Evolutionary conservation across 225 moss, liverwort and hornwort genomes (phyloP).

Genomic region (Takakia lepidozioides): DNA sequence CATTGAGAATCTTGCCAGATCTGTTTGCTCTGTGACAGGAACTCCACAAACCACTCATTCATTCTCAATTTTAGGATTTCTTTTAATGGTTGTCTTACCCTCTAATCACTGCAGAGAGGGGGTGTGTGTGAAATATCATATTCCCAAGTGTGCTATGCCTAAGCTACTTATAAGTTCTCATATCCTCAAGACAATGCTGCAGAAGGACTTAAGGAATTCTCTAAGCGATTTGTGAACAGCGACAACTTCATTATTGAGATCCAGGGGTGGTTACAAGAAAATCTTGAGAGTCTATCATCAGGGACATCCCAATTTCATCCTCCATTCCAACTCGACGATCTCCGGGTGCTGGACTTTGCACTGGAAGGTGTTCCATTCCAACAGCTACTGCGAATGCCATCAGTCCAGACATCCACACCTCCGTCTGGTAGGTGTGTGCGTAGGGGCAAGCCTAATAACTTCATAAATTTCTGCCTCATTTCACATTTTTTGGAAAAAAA

Average conservation of each 20-base stretch:
- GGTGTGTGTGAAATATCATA: neutral
- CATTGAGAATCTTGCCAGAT: neutral
- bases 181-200: constrained; percentile 12
- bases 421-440: constrained; percentile 36
- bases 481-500: neutral
- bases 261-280: constrained; percentile 77
- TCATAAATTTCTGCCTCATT: too few species aligned
- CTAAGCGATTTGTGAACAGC: constrained; percentile 64
- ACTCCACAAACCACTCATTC: neutral
- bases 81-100: neutral
- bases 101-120: neutral
- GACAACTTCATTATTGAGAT: constrained; percentile 64
- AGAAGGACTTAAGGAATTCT: constrained; percentile 70
- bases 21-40: neutral
- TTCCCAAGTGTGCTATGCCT: neutral
- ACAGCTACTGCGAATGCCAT: constrained; percentile 90
- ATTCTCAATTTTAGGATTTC: too few species aligned
- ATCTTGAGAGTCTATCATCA: constrained; percentile 49
- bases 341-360: constrained; percentile 83
- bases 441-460: too few species aligned
- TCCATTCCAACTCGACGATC: constrained; percentile 77
- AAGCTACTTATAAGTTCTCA: neutral
- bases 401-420: constrained; percentile 30
- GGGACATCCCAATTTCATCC: constrained; percentile 49
- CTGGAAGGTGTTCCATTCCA: constrained; percentile 89